Conservation (phyloP, 345 rosid species). For the Abelmoschus esculentus region DNA sequence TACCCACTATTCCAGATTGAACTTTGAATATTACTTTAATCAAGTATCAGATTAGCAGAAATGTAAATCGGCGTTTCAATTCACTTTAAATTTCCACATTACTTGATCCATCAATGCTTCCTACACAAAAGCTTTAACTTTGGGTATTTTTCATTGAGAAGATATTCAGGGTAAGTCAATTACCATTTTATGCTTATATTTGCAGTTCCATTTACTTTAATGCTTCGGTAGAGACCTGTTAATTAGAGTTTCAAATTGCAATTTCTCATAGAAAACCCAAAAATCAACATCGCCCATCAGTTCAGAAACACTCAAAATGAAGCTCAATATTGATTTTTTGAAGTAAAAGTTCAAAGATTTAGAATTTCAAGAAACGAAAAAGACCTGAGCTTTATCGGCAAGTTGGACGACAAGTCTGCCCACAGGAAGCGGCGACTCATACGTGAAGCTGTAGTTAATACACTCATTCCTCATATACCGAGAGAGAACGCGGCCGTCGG, state of each 20-base stretch:
- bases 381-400: constrained; percentile 97
- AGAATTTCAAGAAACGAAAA: background rate
- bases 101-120: background rate
- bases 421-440: constrained; percentile 89
- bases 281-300: background rate
- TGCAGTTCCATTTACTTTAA: background rate
- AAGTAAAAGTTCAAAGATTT: too few relatives aligned
- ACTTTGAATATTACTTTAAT: background rate
- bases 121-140: background rate
- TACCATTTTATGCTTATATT: background rate
- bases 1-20: background rate
- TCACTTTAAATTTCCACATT: background rate
- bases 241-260: background rate
- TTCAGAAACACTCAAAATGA: background rate
- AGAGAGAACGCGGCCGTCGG: constrained; percentile 94
- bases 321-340: background rate
- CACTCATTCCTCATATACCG: constrained; percentile 96
- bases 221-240: background rate
- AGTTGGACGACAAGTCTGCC: constrained; percentile 97
- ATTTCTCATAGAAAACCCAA: constrained; percentile 1
- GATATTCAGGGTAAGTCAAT: background rate
- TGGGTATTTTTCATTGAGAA: background rate
- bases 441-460: constrained; percentile 73
- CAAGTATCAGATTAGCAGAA: background rate
- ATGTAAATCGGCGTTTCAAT: background rate